Base-by-base conservation (phyloP, 1,284 basidiomycete genomes). In the Psilocybe mexicana region DNA sequence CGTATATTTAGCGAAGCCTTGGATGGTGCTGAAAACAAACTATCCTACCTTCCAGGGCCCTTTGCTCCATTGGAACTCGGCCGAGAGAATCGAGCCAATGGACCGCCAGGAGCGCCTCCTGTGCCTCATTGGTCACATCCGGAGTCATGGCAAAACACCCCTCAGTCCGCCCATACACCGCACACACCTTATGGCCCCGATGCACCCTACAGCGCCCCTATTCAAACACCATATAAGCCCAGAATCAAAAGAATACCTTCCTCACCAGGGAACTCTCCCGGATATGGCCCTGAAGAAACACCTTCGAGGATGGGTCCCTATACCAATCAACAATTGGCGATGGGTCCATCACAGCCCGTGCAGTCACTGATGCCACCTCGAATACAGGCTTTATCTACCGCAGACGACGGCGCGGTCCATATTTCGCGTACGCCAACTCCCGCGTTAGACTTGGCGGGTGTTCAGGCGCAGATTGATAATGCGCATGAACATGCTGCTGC, bases 1-100 rank as follows among this genome's bases (percentile, higher is more conserved):
- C 85, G 90, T 59, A 94, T 97, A 61, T 89, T 97, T 68, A 89
- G 81, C 64, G 90, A 89, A 57, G 90, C 87, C 0, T 72, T 92
- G 6, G 90, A 92, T 64, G 78, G 78, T 42, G 75, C 76, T 5
- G 76, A 79, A 61, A 73, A 72, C 53, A 82, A 79, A 63, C 71
- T 85, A 47, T 69, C 78, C 0, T 83, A 82, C 66, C 75, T 87
- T 3, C 85, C 85, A 3, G 85, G 84, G 0, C 83, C 86, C 4
- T 86, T 88, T 61, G 83, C 80, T 1, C 83, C 84, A 0, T 80
- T 84, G 46, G 86, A 87, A 59, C 73, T 84, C 2, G 81, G 77
- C 3, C 72, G 79, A 26, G 82, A 83, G 58, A 74, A 70, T 48
- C 65, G 69, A 49, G 54, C 57, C 40, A 67, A 68, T 14, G 57